Percentiles rank a stretch among this genome's conserved stretches.
Evolutionary conservation across 257 asterid genomes (phyloP).

Genomic region (Nicotiana attenuata): DNA sequence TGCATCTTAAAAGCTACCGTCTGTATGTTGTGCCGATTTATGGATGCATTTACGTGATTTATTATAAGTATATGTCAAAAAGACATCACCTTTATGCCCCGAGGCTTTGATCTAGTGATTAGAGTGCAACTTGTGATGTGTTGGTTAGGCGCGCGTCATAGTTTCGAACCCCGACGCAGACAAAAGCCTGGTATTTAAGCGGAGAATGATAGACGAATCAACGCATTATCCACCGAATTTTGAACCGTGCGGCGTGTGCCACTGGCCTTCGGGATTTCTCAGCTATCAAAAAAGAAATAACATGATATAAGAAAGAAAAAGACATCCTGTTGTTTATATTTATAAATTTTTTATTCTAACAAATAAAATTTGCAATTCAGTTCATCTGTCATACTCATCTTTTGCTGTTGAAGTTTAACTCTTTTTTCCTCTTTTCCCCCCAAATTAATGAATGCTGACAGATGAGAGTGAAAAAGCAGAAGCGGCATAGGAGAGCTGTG

Average conservation of each 20-base stretch:
- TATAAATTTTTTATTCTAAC: neutral
- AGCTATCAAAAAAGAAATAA: too few relatives aligned
- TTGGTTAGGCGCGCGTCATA: too few relatives aligned
- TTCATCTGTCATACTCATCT: neutral
- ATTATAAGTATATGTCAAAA: neutral
- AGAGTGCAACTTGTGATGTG: too few relatives aligned
- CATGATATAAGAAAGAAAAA: neutral
- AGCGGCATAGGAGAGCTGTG: conserved; percentile 72
- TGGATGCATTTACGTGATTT: neutral
- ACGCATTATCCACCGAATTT: too few relatives aligned
- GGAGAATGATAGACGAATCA: too few relatives aligned
- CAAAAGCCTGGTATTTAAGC: too few relatives aligned
- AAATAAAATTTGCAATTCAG: neutral
- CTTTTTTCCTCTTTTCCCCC: too few relatives aligned
- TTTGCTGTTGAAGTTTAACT: neutral
- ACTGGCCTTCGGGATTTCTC: too few relatives aligned
- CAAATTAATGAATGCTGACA: neutral
- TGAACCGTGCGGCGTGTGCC: too few relatives aligned
- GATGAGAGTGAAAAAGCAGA: conserved; percentile 81
- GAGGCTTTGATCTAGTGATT: too few relatives aligned
- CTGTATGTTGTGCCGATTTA: neutral
- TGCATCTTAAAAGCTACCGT: neutral
- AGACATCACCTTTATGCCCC: too few relatives aligned
- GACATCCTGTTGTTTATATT: neutral
- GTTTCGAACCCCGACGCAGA: too few relatives aligned